Base-by-base conservation (phyloP, 208 protist genomes). In the Crithidia brevicula region DNA sequence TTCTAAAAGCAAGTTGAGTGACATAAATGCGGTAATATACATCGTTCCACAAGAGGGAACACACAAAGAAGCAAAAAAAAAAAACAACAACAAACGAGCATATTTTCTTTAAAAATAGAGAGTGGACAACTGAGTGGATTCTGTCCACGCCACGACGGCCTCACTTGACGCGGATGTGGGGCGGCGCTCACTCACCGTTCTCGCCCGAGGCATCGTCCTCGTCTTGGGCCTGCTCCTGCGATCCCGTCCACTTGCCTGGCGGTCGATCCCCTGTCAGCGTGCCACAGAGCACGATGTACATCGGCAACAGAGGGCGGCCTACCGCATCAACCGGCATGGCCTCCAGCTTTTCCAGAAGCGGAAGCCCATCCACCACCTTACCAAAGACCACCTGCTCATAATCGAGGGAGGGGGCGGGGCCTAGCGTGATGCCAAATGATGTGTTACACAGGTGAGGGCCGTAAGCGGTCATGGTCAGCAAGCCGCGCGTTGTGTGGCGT, bases 301-400 rank as follows among this genome's bases (percentile, higher is more conserved):
- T 80, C 5, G 78, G 66, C 22, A 75, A 69, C 27, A 92, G 52
- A 11, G 88, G 88, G 7, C 70, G 65, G 18, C 88, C 88, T 6
- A 86, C 79, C 22, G 61, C 67, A 67, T 92, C 83, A 38, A 89
- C 61, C 7, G 91, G 80, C 45, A 96, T 67, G 2, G 67, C 64
- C 69, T 94, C 88, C 22, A 96, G 33, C 72, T 88, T 89, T 11
- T 92, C 88, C 53, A 96, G 60, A 25, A 93, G 42, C 23, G 63
- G 52, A 33, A 90, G 51, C 33, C 94, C 92, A 36, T 96, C 83
- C 31, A 93, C 74, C 31, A 98, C 92, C n/a, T 86, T 72, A 18
- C 97, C 97, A 71, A 99, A 98, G 11, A 98, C 96, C 23, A 97
- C 92, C 67, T 99, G 98, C 54, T 94, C 96, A 64, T 89, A 95